Evolutionary conservation across 768 basidiomycete genomes (phyloP).

Genomic region (Sistotremastrum niveocremeum): DNA sequence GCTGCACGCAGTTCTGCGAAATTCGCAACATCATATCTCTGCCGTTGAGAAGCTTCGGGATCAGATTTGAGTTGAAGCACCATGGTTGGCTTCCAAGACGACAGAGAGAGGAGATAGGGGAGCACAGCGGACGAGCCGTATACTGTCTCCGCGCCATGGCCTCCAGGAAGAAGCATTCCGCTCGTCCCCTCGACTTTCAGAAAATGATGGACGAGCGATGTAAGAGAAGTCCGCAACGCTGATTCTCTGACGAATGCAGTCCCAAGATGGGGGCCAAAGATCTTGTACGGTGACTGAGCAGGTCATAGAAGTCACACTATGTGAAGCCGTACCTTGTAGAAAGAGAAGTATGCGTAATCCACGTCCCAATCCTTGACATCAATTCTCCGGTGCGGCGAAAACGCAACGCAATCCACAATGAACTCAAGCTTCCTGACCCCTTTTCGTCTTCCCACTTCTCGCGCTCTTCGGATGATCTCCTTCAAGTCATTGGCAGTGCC

Average conservation of each 20-base stretch:
- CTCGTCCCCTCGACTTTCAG: slow-evolving; percentile 17
- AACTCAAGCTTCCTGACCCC: not conserved
- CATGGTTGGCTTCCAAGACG: not conserved
- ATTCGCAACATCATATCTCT: not conserved
- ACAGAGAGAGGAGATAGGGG: slow-evolving; percentile 13
- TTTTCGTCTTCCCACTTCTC: slow-evolving; percentile 2
- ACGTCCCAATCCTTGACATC: slow-evolving; percentile 18
- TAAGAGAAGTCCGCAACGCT: not conserved
- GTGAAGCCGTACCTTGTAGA: slow-evolving; percentile 13
- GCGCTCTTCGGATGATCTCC: slow-evolving; percentile 6
- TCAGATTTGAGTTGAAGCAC: too few species aligned
- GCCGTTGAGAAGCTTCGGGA: not conserved
- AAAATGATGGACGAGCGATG: not conserved
- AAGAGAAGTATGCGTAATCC: slow-evolving; percentile 16
- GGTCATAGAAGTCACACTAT: too few species aligned
- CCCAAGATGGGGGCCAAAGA: too few species aligned
- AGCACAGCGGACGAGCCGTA: slow-evolving; percentile 12
- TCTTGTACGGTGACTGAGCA: not conserved
- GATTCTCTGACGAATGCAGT: too few species aligned
- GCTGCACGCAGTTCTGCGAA: slow-evolving; percentile 1
- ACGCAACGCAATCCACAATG: slow-evolving; percentile 18
- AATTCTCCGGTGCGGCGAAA: slow-evolving; percentile 14
- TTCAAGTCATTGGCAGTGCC: slow-evolving; percentile 12
- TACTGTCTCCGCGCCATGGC: slow-evolving; percentile 17
- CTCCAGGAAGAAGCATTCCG: slow-evolving; percentile 15